Evolutionary conservation across 768 basidiomycete genomes (phyloP), one percentile per base, ranked within the genome.

Genomic region (Collybiopsis confluens): DNA sequence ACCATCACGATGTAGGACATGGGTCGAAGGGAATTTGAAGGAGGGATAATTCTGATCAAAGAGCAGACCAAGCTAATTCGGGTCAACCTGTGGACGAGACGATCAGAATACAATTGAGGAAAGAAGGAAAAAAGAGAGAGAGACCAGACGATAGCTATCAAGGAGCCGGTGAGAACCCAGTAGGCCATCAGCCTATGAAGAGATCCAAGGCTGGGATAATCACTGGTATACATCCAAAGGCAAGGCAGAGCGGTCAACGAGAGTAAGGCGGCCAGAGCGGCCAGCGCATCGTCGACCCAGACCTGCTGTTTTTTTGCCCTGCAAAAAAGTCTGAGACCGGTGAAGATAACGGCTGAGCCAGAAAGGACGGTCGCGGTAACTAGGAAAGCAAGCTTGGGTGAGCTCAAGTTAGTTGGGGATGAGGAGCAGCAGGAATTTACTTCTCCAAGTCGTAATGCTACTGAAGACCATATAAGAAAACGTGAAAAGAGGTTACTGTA

Each of bases 201-300:
- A 15, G 52, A 37, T 10, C 33, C 52, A 11, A 46, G 26, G 21
- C 52, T 44, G 47, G 26, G 33, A 15, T 37, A 28, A 13, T 33
- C 30, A 33, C n/a, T n/a, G n/a, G 51, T 40, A 10, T 21, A 24
- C 20, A 57, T 54, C 56, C 56, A 57, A 44, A 38, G 40, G 15
- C 28, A 24, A n/a, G 44, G 43, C 13, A 57, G 56, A n/a, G 24
- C 43, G 1, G 18, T 33, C 15, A 57, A 18, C 5, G 56, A 45
- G 20, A 20, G 46, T 13, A 47, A 3, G 10, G 20, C 6, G 9
- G 56, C 52, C 0, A 54, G 15, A 30, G 36, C 42, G 9, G 37
- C 56, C 26, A 53, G 28, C 1, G 24, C 36, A 42, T 57, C 56
- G 33, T 57, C 56, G 16, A 57, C 8, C 52, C 56, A 54, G 24